These are phyloP conservation scores for Diutina mesorugosa DNA, from an alignment of 1,139 yeast genomes.

Conservation along the genomic window DNA sequence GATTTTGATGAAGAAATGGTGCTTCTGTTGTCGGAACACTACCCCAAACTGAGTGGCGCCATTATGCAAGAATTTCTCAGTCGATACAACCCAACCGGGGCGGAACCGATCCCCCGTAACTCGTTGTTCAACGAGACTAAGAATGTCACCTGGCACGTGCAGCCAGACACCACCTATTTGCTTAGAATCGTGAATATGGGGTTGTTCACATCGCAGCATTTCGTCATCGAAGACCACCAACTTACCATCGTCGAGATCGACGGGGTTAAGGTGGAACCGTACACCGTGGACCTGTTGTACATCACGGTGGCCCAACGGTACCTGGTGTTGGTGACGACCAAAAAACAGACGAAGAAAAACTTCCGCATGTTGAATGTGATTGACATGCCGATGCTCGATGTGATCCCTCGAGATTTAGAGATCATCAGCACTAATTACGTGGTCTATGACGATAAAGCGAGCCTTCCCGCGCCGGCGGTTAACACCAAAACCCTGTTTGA, in stretches of 20 bases:
- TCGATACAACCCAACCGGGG: slow-evolving; percentile 85
- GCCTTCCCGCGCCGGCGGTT: slow-evolving; percentile 4
- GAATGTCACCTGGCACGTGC: slow-evolving; percentile 52
- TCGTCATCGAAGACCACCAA: slow-evolving; percentile 76
- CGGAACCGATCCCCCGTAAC: slow-evolving; percentile 85
- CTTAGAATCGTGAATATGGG: slow-evolving; percentile 72
- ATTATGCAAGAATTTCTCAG: slow-evolving; percentile 45
- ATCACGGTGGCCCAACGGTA: slow-evolving; percentile 64
- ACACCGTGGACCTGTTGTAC: slow-evolving; percentile 43
- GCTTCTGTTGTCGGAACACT: slow-evolving; percentile 74
- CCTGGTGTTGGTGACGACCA: slow-evolving; percentile 47
- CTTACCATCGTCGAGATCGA: slow-evolving; percentile 74
- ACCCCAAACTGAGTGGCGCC: slow-evolving; percentile 47
- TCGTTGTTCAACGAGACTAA: slow-evolving; percentile 63
- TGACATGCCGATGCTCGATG: slow-evolving; percentile 59
- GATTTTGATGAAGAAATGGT: slow-evolving; percentile 63
- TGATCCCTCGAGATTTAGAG: slow-evolving; percentile 38
- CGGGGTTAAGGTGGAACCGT: slow-evolving; percentile 53
- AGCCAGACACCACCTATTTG: slow-evolving; percentile 72
- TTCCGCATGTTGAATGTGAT: slow-evolving; percentile 42
- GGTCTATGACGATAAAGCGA: slow-evolving; percentile 23
- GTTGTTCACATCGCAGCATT: slow-evolving; percentile 76
- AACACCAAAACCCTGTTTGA: slow-evolving; percentile 9
- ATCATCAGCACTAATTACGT: slow-evolving; percentile 43
- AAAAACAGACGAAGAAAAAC: slow-evolving; percentile 15